These are phyloP conservation scores for Aspergillus awamori DNA, from an alignment of 2,329 filamentous ascomycete species.

Conservation along the genomic window DNA sequence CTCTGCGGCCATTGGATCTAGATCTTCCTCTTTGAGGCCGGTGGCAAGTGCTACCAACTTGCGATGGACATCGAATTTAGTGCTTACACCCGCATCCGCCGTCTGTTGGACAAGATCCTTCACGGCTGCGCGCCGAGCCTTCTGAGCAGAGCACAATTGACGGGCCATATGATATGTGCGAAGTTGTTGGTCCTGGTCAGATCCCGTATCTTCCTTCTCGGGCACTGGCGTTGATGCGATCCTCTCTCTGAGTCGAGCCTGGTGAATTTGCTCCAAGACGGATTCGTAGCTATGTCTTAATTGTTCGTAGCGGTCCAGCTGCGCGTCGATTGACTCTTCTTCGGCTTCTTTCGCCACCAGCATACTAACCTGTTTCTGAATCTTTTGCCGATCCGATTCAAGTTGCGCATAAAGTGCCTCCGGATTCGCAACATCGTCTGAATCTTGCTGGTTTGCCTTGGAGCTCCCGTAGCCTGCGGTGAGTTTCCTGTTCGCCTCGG, in stretches of 20 bases:
- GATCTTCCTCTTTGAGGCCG: constrained; percentile 50
- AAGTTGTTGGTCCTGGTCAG: constrained; percentile 35
- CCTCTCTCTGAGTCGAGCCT: constrained; percentile 38
- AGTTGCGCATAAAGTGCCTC: constrained; percentile 46
- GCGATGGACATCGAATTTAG: constrained; percentile 51
- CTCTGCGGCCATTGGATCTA: constrained; percentile 52
- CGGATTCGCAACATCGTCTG: constrained; percentile 46
- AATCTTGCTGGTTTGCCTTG: constrained; percentile 60
- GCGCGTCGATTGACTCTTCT: constrained; percentile 38
- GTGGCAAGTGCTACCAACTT: constrained; percentile 52
- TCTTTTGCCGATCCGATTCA: constrained; percentile 48
- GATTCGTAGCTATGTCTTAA: constrained; percentile 44
- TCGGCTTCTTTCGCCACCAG: constrained; percentile 43
- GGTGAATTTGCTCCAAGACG: constrained; percentile 49
- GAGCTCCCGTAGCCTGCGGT: constrained; percentile 63
- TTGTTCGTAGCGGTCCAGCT: constrained; percentile 44
- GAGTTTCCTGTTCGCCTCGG: constrained; percentile 72
- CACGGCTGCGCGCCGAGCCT: constrained; percentile 39
- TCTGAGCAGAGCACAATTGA: constrained; percentile 38
- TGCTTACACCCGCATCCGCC: constrained; percentile 49
- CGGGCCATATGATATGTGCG: constrained; percentile 35
- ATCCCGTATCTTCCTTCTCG: constrained; percentile 16
- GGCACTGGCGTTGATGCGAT: constrained; percentile 25
- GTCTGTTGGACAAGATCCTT: constrained; percentile 48
- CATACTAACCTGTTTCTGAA: constrained; percentile 43